Evolutionary conservation across 768 basidiomycete species (phyloP).

Genomic region (Tulasnella sp.): DNA sequence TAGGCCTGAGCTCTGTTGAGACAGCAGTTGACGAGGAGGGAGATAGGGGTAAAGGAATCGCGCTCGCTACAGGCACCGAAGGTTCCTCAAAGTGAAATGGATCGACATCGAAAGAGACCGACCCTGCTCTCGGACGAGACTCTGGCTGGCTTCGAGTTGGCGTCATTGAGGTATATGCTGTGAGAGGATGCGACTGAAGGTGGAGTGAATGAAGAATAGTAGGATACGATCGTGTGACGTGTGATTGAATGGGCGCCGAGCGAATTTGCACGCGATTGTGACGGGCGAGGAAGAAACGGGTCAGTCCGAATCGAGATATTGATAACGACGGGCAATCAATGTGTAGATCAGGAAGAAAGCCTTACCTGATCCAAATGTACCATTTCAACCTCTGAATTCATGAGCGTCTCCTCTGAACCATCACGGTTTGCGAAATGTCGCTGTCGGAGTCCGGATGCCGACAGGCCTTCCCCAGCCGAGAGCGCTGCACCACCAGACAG

Average conservation of each 20-base stretch:
- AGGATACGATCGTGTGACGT: background rate
- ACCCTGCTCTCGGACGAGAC: background rate
- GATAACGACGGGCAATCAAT: background rate
- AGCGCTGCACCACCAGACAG: no score
- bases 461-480: no score
- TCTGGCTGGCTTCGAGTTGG: background rate
- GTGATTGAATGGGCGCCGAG: background rate
- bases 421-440: no score
- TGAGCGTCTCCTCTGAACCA: background rate
- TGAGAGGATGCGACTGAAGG: background rate
- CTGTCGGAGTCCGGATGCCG: no score
- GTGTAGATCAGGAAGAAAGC: no score
- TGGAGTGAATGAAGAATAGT: background rate
- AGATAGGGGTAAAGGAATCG: constrained; percentile 7
- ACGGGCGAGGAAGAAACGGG: background rate
- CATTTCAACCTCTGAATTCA: constrained; percentile 2
- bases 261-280: no score
- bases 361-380: constrained; percentile 1
- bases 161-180: background rate
- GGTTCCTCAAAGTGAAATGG: constrained; percentile 5
- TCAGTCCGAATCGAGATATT: constrained; percentile 3
- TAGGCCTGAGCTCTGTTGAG: background rate
- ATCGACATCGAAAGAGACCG: background rate
- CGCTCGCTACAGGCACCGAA: background rate
- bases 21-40: background rate